Evolutionary conservation across 2,329 filamentous ascomycete genomes (phyloP).

Genomic region (Hymenoscyphus salicellus): DNA sequence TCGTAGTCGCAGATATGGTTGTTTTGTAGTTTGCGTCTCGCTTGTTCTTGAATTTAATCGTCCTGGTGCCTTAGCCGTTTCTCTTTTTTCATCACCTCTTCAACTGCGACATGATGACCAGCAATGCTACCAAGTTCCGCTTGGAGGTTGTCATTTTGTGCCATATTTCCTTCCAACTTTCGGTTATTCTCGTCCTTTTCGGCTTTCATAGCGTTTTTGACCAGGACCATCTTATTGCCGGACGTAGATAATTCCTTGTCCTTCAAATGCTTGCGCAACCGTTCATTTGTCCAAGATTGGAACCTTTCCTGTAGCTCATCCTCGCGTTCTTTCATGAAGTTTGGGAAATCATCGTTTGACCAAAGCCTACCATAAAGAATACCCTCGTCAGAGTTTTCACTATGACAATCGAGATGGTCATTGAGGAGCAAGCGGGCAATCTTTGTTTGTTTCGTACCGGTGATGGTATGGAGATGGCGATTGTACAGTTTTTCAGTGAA

Average conservation of each 20-base stretch:
- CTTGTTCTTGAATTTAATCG: background rate
- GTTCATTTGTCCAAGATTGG: background rate
- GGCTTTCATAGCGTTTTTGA: background rate
- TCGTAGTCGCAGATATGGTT: conserved; percentile 20
- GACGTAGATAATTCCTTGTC: background rate
- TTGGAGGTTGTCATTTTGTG: background rate
- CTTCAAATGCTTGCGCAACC: background rate
- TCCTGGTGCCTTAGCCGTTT: background rate
- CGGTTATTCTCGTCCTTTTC: background rate
- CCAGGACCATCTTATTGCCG: background rate
- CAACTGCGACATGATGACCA: background rate
- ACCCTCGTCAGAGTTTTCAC: background rate
- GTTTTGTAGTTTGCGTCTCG: background rate
- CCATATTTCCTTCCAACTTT: background rate
- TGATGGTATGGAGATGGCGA: background rate
- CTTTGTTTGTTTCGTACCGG: background rate
- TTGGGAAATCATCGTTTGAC: background rate
- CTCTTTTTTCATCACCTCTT: background rate
- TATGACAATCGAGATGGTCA: background rate
- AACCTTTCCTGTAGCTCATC: background rate
- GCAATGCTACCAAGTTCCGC: background rate
- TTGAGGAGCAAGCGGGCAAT: background rate
- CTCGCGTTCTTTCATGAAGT: background rate
- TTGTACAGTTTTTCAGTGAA: background rate
- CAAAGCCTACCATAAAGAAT: background rate